Base-by-base conservation (phyloP, 371 early-diverging fungal species). In the Lichtheimia hyalospora region DNA sequence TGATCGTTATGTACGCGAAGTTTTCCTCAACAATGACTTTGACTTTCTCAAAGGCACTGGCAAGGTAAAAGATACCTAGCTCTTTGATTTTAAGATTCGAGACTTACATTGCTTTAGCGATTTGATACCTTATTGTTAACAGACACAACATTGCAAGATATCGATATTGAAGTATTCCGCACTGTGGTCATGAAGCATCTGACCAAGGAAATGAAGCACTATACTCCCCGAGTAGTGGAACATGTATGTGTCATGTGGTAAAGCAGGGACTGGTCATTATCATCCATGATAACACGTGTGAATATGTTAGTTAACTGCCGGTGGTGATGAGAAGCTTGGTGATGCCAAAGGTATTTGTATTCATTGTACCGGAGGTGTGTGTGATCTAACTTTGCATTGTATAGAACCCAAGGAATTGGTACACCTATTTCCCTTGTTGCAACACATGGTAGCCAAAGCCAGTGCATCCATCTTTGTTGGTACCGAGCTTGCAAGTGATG, bases 391-490 rank as follows among this genome's bases (percentile, higher is more conserved):
- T 21, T 46, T 18, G 46, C 46, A 46, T 18, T 18, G 21, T 46
- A n/a, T 52, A 60, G 60, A 59, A 48, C 24, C 61, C 24, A 41
- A 40, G 42, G 61, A 57, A 40, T 20, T 67, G n/a, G 39, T 43
- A 20, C 62, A 62, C 42, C 34, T 67, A 6, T 67, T 52, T 23
- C 56, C 62, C 2, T 46, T 67, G 23, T 53, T 67, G 16, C 67
- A 67, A 41, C 51, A 59, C 24, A 54, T 57, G 51, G 57, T 67
- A 1, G 67, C 67, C 42, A 58, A 52, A 13, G 63, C 67, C 10
- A 62, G 60, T 51, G 69, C 65, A 5, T 54, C 69, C 18, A 53
- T 65, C 25, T 69, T 69, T 60, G 65, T 62, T 2, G 69, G 69
- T 2, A 49, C 24, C 6, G 57, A 69, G 14, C 57, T 69, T n/a